Percentiles rank a stretch among this genome's conserved stretches.
Evolutionary conservation across 73 alveolate genomes (phyloP).

Genomic region (Diophrys appendiculata): DNA sequence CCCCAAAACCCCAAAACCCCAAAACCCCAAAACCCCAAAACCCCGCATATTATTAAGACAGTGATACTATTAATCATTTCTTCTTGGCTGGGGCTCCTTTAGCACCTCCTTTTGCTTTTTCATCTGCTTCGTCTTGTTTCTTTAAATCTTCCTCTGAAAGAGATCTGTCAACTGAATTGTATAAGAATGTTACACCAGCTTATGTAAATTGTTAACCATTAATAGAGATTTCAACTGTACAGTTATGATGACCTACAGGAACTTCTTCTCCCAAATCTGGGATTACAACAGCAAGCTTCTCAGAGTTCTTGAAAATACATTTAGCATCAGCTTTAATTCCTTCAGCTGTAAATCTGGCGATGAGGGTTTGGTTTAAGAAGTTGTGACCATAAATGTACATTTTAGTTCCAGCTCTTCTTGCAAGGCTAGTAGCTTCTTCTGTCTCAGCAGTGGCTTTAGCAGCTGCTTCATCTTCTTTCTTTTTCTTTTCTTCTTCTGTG

Average conservation of each 20-base stretch:
- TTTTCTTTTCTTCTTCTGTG: constrained; percentile 67
- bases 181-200: constrained; percentile 32
- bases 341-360: neutral
- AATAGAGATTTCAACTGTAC: constrained; percentile 47
- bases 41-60: too few species aligned
- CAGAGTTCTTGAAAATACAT: constrained; percentile 45
- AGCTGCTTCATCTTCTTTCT: constrained; percentile 68
- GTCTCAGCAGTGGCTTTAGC: constrained; percentile 59
- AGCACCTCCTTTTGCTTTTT: constrained; percentile 56
- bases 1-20: too few species aligned
- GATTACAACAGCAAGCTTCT: constrained; percentile 56
- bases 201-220: constrained; percentile 52
- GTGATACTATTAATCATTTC: too few species aligned
- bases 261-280: constrained; percentile 73
- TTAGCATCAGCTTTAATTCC: constrained; percentile 6
- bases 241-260: constrained; percentile 51
- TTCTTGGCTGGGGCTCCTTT: constrained; percentile 27
- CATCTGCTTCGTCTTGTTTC: constrained; percentile 55
- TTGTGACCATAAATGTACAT: constrained; percentile 54
- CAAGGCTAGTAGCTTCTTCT: constrained; percentile 58
- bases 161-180: constrained; percentile 55
- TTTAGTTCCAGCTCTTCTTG: constrained; percentile 56
- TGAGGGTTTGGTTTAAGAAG: constrained; percentile 24
- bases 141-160: constrained; percentile 64
- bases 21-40: too few species aligned